These are phyloP conservation scores for Metarhizium brunneum DNA, from an alignment of 2,329 filamentous ascomycete genomes.

Conservation along the genomic window DNA sequence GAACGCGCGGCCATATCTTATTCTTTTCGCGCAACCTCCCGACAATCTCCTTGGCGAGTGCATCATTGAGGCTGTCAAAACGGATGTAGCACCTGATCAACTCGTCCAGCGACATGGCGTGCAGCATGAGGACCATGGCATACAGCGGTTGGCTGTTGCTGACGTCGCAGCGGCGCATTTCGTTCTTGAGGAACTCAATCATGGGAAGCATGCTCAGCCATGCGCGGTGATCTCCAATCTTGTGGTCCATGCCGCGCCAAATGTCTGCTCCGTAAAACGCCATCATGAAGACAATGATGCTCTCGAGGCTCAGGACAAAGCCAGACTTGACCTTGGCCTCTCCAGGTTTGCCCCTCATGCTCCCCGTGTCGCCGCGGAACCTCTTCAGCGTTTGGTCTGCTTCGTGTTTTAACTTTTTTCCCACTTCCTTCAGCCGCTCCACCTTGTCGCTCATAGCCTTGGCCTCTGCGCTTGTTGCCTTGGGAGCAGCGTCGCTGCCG, in stretches of 20 bases:
- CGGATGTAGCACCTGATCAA: conserved; percentile 27
- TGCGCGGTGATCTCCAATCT: conserved; percentile 27
- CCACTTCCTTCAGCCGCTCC: conserved; percentile 29
- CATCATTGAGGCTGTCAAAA: conserved; percentile 10
- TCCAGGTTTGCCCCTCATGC: conserved; percentile 14
- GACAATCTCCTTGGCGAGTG: conserved; percentile 4
- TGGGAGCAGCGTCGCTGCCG: conserved; percentile 21
- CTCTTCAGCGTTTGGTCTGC: conserved; percentile 35
- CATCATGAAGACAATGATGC: conserved; percentile 43
- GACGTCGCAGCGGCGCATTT: conserved; percentile 25
- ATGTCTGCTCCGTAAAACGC: conserved; percentile 42
- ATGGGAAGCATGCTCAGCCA: conserved; percentile 39
- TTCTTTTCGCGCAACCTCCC: conserved; percentile 14
- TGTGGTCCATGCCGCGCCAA: conserved; percentile 32
- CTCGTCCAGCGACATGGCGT: conserved; percentile 36
- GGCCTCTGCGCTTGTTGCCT: conserved; percentile 13
- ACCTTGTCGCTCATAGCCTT: conserved; percentile 25
- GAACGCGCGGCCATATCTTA: conserved; percentile 18
- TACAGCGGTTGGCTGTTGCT: conserved; percentile 29
- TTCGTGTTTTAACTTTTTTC: conserved; percentile 43
- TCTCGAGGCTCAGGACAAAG: conserved; percentile 36
- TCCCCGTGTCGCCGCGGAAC: conserved; percentile 13
- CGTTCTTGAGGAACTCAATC: conserved; percentile 28
- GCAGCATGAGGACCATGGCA: conserved; percentile 33
- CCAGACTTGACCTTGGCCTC: conserved; percentile 30